Evolutionary conservation across 306 rosid species (phyloP), one percentile per base, ranked within the genome.

Genomic region (Lotus japonicus): DNA sequence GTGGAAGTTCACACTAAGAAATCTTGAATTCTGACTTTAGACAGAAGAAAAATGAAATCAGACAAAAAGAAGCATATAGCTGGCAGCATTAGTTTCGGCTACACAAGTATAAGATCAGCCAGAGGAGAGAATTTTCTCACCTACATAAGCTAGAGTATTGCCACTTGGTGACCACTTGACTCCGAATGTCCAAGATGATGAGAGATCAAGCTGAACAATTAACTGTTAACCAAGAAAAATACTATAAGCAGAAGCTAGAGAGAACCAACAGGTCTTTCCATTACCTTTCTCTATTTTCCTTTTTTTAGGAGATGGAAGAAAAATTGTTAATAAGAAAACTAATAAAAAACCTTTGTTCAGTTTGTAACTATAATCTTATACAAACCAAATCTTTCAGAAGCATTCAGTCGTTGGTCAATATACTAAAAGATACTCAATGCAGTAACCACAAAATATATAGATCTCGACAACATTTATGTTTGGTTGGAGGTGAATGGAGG

Each of bases 161-260:
- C 99, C 99, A 73, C 97, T 90, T 68, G 97, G 91, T 60, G 99
- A 94, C 99, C 99, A 94, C 84, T 81, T 94, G 76, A 90, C 97
- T 39, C 99, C 95, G 39, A 94, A 94, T 53, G 97, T 82, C 99
- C 99, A 94, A 64, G 95, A 84, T 56, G 75, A 80, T 6, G 95
- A 90, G 77, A 90, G 96, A 83, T 94, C 97, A 56, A 94, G 97
- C 88, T 94, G 95, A 76, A 86, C 79, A 66, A 94, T 86, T 77
- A 84, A 81, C 99, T 94, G 87, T 88, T 60, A 69, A 84, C 73
- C 69, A 52, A 78, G n/a, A 80, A 64, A 53, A 56, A 31, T 64
- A 77, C 35, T 26, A 67, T 64, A 49, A 73, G 73, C 49, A 63
- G 39, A 48, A 49, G 66, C 36, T 28, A 63, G 46, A 19, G 17